Evolutionary conservation across 164 flowering plant species (phyloP), one percentile per base, ranked within the genome.

Genomic region (Dillenia suffruticosa): DNA sequence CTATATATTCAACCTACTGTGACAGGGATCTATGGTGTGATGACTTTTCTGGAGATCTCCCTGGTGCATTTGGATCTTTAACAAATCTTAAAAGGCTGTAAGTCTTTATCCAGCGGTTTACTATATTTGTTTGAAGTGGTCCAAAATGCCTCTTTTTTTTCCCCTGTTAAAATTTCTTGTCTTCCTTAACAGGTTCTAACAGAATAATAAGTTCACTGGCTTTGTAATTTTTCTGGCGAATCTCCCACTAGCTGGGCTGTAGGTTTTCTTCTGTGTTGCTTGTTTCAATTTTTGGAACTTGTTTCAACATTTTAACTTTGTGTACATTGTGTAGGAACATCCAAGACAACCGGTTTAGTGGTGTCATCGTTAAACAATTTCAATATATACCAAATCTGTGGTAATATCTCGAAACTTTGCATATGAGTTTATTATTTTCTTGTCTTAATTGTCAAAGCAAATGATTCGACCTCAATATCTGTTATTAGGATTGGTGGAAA

Each of bases 11-110:
- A 17, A 10, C 55, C 12, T 19, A 9, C 9, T 13, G 44, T 67
- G 67, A 15, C 82, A 92, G 97, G 96, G 96, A 92, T 68, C 61
- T 92, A 51, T 89, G 96, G 5, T 71, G 68, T 75, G 89, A 92
- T 71, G 63, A 72, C 60, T 81, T 89, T 52, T 68, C 77, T 15
- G 94, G 94, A 62, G 96, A 92, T 73, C 79, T 89, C 9, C 97
- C 97, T 9, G 76, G 72, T 62, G 89, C 97, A 59, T 84, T 89
- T 70, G 73, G 61, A 69, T 56, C 79, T 48, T 56, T 89, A 79
- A 77, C 64, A 56, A 89, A 75, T 68, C 88, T 92, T 59, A 69
- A 76, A 14, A 63, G 55, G 70, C 68, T 92, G 97, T 92, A 63
- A 79, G 95, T 78, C 60, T 45, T 53, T 40, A 63, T 50, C 12